Evolutionary conservation across 805 yeast species (phyloP).

Genomic region (Saccharomycopsis javanensis): DNA sequence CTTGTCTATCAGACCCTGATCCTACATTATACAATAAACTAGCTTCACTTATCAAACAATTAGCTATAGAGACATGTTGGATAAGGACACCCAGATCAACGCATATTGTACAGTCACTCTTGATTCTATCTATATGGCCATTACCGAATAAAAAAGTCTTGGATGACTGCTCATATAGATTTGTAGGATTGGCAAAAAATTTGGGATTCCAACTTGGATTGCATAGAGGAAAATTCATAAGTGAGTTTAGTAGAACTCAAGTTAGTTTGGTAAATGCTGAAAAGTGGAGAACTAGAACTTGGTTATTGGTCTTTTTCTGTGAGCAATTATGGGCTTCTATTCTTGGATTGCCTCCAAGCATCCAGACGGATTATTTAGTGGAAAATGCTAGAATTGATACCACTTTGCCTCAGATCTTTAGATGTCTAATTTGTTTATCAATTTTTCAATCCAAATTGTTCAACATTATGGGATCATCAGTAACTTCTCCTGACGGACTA

Average conservation of each 20-base stretch:
- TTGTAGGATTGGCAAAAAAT: conserved; percentile 77
- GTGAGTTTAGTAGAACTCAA: conserved; percentile 85
- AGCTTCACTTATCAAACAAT: conserved; percentile 68
- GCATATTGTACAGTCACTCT: conserved; percentile 81
- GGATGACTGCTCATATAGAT: conserved; percentile 86
- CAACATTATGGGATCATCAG: conserved; percentile 79
- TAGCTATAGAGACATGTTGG: conserved; percentile 91
- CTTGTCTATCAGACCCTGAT: conserved; percentile 78
- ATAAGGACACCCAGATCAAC: conserved; percentile 87
- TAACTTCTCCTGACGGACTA: conserved; percentile 79
- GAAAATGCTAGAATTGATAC: conserved; percentile 68
- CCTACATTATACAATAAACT: conserved; percentile 70
- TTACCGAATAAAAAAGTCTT: conserved; percentile 84
- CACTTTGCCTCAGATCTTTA: conserved; percentile 54
- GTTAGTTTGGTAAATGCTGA: conserved; percentile 84
- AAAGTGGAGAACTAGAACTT: conserved; percentile 86
- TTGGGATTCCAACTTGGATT: conserved; percentile 79
- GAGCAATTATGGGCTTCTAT: conserved; percentile 89
- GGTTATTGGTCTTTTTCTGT: conserved; percentile 80
- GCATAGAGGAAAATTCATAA: conserved; percentile 84
- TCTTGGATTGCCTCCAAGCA: conserved; percentile 78
- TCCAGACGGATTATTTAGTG: conserved; percentile 71
- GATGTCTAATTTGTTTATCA: conserved; percentile 63
- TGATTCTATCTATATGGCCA: conserved; percentile 86
- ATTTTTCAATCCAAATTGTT: conserved; percentile 79